Evolutionary conservation across 495 filamentous ascomycete genomes (phyloP).

Genomic region (Aspergillus sparsus): DNA sequence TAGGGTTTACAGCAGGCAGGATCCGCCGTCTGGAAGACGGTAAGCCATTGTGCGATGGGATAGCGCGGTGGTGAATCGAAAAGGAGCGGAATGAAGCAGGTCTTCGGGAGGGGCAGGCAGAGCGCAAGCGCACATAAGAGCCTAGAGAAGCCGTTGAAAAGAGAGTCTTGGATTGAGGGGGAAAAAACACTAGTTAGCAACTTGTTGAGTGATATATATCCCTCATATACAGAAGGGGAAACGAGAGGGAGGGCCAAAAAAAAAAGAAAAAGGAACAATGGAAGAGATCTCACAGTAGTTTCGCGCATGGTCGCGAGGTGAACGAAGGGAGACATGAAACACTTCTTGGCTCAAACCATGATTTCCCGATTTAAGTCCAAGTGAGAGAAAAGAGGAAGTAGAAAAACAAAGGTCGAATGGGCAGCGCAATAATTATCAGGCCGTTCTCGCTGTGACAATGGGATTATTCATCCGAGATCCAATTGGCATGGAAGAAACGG

Average conservation of each 20-base stretch:
- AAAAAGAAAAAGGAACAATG: not conserved
- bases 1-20: conserved; percentile 19
- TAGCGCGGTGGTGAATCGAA: conserved; percentile 29
- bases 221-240: not conserved
- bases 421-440: not conserved
- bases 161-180: conserved; percentile 19
- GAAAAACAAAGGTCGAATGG: conserved; percentile 10
- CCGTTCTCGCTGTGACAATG: conserved; percentile 3
- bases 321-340: conserved; percentile 32
- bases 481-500: conserved; percentile 9
- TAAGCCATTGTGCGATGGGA: conserved; percentile 24
- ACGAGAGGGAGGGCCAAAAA: not conserved
- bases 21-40: conserved; percentile 18
- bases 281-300: conserved; percentile 35
- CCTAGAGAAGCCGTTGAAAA: conserved; percentile 28
- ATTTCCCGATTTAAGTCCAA: conserved; percentile 5
- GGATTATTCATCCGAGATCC: conserved; percentile 17
- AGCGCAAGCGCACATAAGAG: conserved; percentile 30
- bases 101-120: conserved; percentile 20
- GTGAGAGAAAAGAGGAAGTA: conserved; percentile 12
- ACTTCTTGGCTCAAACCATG: conserved; percentile 30
- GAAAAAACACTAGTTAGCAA: conserved; percentile 26
- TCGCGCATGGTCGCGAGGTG: conserved; percentile 35
- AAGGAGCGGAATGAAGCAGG: conserved; percentile 32
- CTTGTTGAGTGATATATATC: not conserved